phyloP scores from a whole-genome alignment of 2,329 filamentous ascomycete genomes.

The Aspergillus hortae region DNA sequence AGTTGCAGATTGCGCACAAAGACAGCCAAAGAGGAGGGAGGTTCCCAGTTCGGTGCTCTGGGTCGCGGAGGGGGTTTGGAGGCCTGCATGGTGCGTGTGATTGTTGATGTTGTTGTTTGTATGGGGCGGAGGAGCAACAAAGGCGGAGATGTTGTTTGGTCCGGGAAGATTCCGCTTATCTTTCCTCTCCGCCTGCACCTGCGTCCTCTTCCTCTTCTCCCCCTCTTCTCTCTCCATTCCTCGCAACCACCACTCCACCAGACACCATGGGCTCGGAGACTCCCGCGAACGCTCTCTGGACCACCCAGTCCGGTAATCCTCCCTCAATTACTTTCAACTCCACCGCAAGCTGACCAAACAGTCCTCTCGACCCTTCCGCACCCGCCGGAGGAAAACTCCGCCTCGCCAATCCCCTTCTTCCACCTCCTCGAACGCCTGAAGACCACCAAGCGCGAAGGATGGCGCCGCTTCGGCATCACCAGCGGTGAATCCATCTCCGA shows the following conservation, averaged over 20 bases:
- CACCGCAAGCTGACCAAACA: slow-evolving; percentile 20
- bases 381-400: slow-evolving; percentile 57
- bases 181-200: slow-evolving; percentile 4
- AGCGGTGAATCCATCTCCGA: slow-evolving; percentile 86
- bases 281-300: slow-evolving; percentile 27
- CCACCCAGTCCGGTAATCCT: slow-evolving; percentile 32
- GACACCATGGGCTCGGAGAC: slow-evolving; percentile 28
- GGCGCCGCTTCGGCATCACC: slow-evolving; percentile 79
- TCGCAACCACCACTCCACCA: slow-evolving; percentile 3
- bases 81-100: slow-evolving; percentile 30
- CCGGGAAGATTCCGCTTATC: slow-evolving; percentile 1
- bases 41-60: slow-evolving; percentile 34
- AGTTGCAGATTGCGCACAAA: slow-evolving; percentile 83
- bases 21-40: slow-evolving; percentile 55
- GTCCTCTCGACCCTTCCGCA: slow-evolving; percentile 64
- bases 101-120: slow-evolving; percentile 2
- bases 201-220: slow-evolving; percentile 2
- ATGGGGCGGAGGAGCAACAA: neutral
- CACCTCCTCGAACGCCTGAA: slow-evolving; percentile 92
- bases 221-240: slow-evolving; percentile 5
- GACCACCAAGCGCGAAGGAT: slow-evolving; percentile 94
- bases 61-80: slow-evolving; percentile 26
- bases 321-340: slow-evolving; percentile 3
- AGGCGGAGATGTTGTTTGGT: neutral
- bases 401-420: slow-evolving; percentile 85